Evolutionary conservation across 2,329 filamentous ascomycete species (phyloP), one percentile per base, ranked within the genome.

Genomic region (Dactylellina haptotyla): DNA sequence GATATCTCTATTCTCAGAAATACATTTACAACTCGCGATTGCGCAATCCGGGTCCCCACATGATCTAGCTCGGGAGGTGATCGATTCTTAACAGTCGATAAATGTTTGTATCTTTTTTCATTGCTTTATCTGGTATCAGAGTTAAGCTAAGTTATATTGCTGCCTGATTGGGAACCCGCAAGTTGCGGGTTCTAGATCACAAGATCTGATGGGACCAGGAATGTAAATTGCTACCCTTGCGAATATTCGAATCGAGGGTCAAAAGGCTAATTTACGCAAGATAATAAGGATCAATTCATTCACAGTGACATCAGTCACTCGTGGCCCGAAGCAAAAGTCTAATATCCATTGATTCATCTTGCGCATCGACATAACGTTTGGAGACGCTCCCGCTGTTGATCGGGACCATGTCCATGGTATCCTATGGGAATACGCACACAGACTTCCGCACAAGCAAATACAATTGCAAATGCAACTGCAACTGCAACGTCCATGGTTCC

Each of bases 361-460:
- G 32, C 63, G 63, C 56, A 62, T 62, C 64, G 54, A 61, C 64
- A 69, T 69, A 67, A 56, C 64, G 20, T 69, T 69, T 69, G 64
- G 34, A 50, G 64, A 48, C 56, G 39, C 14, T 69, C 56, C 48
- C 56, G 56, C 58, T 43, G 48, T 54, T 20, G 64, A 69, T 56
- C 56, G 37, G 64, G 16, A 37, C 64, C 64, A 69, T 61, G 64
- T 56, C 41, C 20, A 48, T 34, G 64, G 64, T 62, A 69, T 43
- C 64, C 64, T 61, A 62, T 69, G 37, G 64, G 64, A 69, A 69
- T 62, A 39, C 56, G 32, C 46, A 61, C 46, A 46, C 20, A 2
- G 41, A 28, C 53, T 61, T 62, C 64, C 64, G 64, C 64, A 69
- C 48, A 69, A 69, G 64, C 64, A 69, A 69, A 69, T 45, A 69